phyloP scores from a whole-genome alignment of 768 basidiomycete genomes.

The Lactarius evosmus region DNA sequence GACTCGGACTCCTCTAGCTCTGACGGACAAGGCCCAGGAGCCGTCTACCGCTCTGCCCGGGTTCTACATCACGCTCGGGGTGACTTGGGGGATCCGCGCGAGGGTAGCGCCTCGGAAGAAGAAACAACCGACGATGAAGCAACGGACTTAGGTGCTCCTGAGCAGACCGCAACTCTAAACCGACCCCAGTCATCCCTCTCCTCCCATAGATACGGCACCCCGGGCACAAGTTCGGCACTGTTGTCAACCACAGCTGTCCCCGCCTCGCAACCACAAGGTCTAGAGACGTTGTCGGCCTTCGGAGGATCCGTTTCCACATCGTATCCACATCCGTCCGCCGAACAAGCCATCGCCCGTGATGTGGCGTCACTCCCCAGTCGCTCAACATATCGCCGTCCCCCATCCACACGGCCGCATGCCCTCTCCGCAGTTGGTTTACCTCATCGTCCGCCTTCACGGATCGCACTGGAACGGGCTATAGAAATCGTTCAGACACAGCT shows the following conservation, averaged over 20 bases:
- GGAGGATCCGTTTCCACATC: constrained; percentile 42
- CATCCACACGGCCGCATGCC: constrained; percentile 27
- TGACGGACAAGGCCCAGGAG: constrained; percentile 36
- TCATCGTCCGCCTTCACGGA: constrained; percentile 47
- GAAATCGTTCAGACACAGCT: constrained; percentile 80
- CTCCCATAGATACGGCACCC: constrained; percentile 75
- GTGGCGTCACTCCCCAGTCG: neutral
- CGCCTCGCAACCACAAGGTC: constrained; percentile 63
- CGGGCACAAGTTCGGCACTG: constrained; percentile 58
- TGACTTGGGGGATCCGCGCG: constrained; percentile 26
- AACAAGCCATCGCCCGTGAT: constrained; percentile 24
- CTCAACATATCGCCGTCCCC: constrained; percentile 15
- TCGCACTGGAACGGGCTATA: constrained; percentile 68
- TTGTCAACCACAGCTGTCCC: constrained; percentile 55
- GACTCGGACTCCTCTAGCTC: constrained; percentile 65
- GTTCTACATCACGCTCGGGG: constrained; percentile 18
- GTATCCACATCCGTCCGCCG: constrained; percentile 36
- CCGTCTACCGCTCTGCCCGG: constrained; percentile 24
- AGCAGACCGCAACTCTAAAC: constrained; percentile 30
- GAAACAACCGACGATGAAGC: constrained; percentile 28
- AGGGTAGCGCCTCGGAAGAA: constrained; percentile 26
- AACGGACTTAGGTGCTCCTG: constrained; percentile 30
- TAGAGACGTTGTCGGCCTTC: constrained; percentile 74
- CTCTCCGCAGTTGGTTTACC: constrained; percentile 26
- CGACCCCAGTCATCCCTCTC: constrained; percentile 79